Base-by-base conservation (phyloP, 1,139 yeast species). In the Debaryomycetaceae sp. region DNA sequence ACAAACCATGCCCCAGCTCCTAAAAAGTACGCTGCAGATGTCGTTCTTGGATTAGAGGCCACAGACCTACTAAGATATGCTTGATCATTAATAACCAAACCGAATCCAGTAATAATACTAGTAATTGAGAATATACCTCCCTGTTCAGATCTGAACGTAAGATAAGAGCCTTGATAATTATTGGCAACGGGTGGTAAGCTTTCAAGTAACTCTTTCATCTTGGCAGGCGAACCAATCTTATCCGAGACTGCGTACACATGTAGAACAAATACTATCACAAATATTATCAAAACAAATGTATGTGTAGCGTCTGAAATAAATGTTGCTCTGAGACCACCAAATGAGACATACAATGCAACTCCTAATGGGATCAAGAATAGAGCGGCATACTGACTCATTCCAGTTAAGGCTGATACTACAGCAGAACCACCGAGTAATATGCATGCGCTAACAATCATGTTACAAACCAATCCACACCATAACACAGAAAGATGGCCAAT, bases 281-380 rank as follows among this genome's bases (percentile, higher is more conserved):
- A 54, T 36, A 67, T 51, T 42, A 68, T 43, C 42, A 67, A 48
- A 40, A 70, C 48, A 44, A 67, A 52, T n/a, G 70, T 51, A 38
- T 65, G 70, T 6, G 61, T 61, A 42, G 53, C 65, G 44, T 65
- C 70, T 17, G 70, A 65, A 34, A 65, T 57, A 41, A 67, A 68
- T 2, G 74, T 68, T 11, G 73, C 67, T 43, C 64, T 66, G 41
- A 69, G 56, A 2, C 74, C 74, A 17, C 73, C 73, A 41, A 65
- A 61, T n/a, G 63, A 53, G 3, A 74, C 67, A 46, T 65, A 65
- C 30, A 61, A 42, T 30, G 65, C 45, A 13, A 66, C 70, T 5
- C 70, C 69, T 46, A 65, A 61, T n/a, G 70, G 70, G 37, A 65
- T 60, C 38, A 66, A 53, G 58, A 63, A 52, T 7, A 65, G 57